Base-by-base conservation (phyloP, 257 asterid genomes). In the Phtheirospermum japonicum region DNA sequence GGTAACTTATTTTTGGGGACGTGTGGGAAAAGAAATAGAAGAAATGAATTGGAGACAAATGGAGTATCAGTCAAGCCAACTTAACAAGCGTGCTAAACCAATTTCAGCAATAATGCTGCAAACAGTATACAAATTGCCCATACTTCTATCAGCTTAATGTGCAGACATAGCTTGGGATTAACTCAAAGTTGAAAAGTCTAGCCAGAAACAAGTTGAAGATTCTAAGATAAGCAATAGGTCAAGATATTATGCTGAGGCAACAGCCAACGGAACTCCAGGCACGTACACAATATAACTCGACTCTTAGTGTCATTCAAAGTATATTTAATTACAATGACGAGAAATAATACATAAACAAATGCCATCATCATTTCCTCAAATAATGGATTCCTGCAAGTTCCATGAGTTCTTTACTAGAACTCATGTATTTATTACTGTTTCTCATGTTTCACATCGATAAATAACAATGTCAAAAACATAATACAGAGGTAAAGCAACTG, bases 381-480 rank as follows among this genome's bases (percentile, higher is more conserved):
- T 23, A 43, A 65, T 9, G 65, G 49, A 43, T 14, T 53, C 26
- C 57, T 23, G 19, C 49, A 12, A 30, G 48, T 14, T 55, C 11
- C 28, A 19, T 39, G 19, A 11, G 37, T 39, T 26, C 34, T 48
- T 63, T 50, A 51, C 45, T 16, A 46, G 59, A 12, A 45, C 9
- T 46, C 39, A 16, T 19, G 32, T 50, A 23, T 7, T 10, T 1
- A 9, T 51, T 19, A 57, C 31, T 67, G 16, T 46, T 42, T 46
- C 10, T 14, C 9, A 55, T 10, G 57, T 39, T 17, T 19, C 8
- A 16, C 13, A 68, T 10, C 20, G 11, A 62, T 5, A 36, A 53
- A 32, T 42, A 71, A 37, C 45, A 63, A 67, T 18, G 23, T 37
- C 16, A 67, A 66, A n/a, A 14, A 56, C 30, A 34, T 37, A 10